A percentile compares a stretch with the other conserved stretches of the same genome.
phyloP scores from a whole-genome alignment of 2,329 filamentous ascomycete species.

The Neofusicoccum ribis region DNA sequence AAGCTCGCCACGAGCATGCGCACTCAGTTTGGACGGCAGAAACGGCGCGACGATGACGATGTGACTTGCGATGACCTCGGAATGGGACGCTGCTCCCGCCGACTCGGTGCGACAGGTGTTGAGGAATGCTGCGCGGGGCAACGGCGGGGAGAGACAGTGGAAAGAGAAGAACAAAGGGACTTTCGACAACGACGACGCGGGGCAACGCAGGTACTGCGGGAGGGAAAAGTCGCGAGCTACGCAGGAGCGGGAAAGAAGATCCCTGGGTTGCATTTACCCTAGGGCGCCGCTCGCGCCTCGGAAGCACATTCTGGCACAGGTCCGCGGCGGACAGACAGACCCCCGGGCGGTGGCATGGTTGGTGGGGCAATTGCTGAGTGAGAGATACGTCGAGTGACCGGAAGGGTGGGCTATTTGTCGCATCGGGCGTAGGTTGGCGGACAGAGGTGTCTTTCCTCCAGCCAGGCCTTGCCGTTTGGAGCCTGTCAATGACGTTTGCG shows the following conservation, averaged over 20 bases:
- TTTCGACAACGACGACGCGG: background rate
- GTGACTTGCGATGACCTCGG: background rate
- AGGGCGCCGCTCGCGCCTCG: background rate
- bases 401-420: constrained; percentile 10
- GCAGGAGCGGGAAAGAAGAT: background rate
- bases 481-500: constrained; percentile 18
- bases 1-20: background rate
- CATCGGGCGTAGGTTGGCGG: constrained; percentile 9
- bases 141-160: background rate
- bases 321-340: background rate
- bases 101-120: background rate
- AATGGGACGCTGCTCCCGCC: background rate
- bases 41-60: background rate
- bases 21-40: background rate
- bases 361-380: constrained; percentile 5
- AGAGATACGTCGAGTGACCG: background rate
- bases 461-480: constrained; percentile 11
- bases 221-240: background rate
- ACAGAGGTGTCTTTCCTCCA: background rate
- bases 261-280: background rate
- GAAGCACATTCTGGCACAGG: background rate
- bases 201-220: background rate
- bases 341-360: constrained; percentile 7
- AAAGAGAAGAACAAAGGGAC: background rate
- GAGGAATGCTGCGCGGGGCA: background rate